Conservation (phyloP, 768 basidiomycete species). For the Boletus subparvulus region DNA sequence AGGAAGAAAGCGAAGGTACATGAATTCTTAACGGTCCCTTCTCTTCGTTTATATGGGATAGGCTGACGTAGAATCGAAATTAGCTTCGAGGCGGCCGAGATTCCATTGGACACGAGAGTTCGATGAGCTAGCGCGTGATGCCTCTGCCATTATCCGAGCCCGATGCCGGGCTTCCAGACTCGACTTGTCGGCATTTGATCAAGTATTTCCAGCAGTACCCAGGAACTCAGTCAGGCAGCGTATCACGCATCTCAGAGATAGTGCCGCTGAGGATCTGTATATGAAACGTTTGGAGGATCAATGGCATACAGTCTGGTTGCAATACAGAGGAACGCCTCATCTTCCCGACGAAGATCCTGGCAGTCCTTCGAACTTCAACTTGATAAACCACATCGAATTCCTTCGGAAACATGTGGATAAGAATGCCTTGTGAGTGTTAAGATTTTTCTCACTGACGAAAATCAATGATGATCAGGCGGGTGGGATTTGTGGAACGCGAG, state of each 20-base stretch:
- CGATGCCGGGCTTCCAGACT: constrained; percentile 66
- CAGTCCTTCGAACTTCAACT: constrained; percentile 71
- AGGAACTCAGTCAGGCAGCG: constrained; percentile 72
- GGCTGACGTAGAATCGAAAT: constrained; percentile 6
- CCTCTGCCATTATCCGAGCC: constrained; percentile 75
- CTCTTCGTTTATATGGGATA: not conserved
- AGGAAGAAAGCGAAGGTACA: constrained; percentile 33
- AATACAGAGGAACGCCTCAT: constrained; percentile 61
- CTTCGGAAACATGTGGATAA: constrained; percentile 83
- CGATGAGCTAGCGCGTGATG: constrained; percentile 87
- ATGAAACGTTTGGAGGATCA: constrained; percentile 74
- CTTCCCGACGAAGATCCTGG: constrained; percentile 71
- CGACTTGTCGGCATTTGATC: constrained; percentile 71
- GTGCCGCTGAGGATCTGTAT: constrained; percentile 70
- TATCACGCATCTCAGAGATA: constrained; percentile 57
- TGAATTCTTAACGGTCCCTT: not conserved
- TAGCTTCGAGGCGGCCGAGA: constrained; percentile 50
- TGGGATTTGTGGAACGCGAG: constrained; percentile 55
- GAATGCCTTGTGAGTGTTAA: constrained; percentile 70
- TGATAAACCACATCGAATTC: constrained; percentile 80
- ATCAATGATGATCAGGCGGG: constrained; percentile 46
- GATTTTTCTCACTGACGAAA: not conserved
- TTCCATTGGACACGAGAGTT: constrained; percentile 86
- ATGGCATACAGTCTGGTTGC: constrained; percentile 78
- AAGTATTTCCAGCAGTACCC: constrained; percentile 78